Conservation (phyloP, 179 eudicot genomes). For the Heliamphora pulchella region DNA sequence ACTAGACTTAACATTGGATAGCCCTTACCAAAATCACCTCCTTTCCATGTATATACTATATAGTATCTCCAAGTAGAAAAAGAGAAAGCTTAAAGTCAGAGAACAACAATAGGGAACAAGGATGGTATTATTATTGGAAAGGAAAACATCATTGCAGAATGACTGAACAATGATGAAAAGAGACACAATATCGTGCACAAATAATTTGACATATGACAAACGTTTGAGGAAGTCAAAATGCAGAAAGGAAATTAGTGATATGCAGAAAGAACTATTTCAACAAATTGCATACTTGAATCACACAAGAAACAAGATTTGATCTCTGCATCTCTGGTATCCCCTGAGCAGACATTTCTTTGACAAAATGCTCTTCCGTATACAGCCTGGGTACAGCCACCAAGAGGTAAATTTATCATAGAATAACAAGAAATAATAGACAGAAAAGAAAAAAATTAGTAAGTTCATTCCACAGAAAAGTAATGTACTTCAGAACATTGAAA, state of each 20-base stretch:
- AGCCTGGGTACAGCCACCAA: slow-evolving; percentile 45
- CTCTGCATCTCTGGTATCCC: slow-evolving; percentile 99
- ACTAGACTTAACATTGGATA: no score
- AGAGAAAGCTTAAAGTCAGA: not conserved
- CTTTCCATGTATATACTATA: no score
- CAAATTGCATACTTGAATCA: slow-evolving; percentile 62
- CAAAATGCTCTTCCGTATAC: slow-evolving; percentile 76
- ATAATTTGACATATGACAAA: not conserved
- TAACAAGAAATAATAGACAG: not conserved
- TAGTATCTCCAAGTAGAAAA: not conserved
- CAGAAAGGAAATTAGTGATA: not conserved
- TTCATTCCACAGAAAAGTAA: no score
- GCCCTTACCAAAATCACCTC: no score
- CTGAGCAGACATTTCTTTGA: slow-evolving; percentile 67
- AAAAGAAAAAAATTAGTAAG: no score
- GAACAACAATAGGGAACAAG: not conserved
- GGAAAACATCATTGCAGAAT: not conserved
- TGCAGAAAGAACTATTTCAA: not conserved
- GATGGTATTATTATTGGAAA: not conserved
- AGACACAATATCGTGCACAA: slow-evolving; percentile 4
- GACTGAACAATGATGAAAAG: not conserved
- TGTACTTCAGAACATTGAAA: no score
- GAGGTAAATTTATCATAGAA: not conserved
- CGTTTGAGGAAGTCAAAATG: not conserved
- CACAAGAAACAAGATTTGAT: slow-evolving; percentile 83